phyloP scores from a whole-genome alignment of 495 filamentous ascomycete genomes.

The Amphirosellinia nigrospora region DNA sequence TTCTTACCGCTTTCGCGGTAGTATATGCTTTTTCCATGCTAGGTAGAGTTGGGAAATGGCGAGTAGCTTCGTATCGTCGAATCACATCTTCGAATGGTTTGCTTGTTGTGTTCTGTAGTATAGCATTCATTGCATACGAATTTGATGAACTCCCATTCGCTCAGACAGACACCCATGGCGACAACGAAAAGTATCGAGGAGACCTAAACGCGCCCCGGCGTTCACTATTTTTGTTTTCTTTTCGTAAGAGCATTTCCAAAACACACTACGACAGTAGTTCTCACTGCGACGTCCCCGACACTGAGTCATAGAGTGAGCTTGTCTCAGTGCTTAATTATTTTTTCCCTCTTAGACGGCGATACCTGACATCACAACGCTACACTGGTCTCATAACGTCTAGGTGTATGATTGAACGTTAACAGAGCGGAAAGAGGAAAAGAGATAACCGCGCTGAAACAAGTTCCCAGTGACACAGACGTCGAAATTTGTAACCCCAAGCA shows the following conservation, averaged over 20 bases:
- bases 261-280: background rate
- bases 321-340: background rate
- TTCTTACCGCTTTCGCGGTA: constrained; percentile 4
- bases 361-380: constrained; percentile 1
- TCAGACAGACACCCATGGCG: background rate
- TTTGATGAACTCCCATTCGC: constrained; percentile 7
- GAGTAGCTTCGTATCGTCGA: constrained; percentile 20
- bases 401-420: too few species aligned
- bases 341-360: background rate
- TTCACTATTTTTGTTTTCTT: background rate
- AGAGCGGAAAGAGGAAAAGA: background rate
- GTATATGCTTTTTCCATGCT: background rate
- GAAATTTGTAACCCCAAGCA: constrained; percentile 11
- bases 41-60: constrained; percentile 9
- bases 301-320: background rate
- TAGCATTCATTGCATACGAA: background rate
- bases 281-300: background rate
- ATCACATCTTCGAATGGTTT: background rate
- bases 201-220: background rate
- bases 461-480: background rate
- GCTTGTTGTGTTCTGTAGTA: constrained; percentile 10
- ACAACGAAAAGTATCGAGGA: constrained; percentile 11
- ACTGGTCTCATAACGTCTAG: background rate
- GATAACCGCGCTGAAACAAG: constrained; percentile 15
- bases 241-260: background rate